phyloP scores from a whole-genome alignment of 2,329 filamentous ascomycete species.

The Aspergillaceae sp. region DNA sequence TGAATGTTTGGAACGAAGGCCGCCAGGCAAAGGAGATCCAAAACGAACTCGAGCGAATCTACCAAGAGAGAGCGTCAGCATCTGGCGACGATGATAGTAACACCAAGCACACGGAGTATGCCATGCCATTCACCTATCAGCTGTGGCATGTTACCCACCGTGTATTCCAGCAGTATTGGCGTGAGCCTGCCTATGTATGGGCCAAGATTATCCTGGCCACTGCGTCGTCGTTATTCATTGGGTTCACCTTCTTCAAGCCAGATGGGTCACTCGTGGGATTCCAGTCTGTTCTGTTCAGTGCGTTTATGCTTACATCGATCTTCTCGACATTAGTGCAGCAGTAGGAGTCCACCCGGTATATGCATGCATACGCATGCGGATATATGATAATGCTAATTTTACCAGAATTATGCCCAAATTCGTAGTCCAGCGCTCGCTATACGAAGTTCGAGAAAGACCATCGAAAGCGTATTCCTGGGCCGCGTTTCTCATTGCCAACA shows the following conservation, averaged over 20 bases:
- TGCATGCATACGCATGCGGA: too few relatives aligned
- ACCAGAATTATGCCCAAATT: conserved; percentile 64
- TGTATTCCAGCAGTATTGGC: conserved; percentile 85
- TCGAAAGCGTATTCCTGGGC: conserved; percentile 81
- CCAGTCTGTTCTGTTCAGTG: conserved; percentile 77
- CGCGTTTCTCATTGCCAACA: conserved; percentile 73
- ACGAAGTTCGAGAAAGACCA: conserved; percentile 76
- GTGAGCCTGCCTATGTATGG: conserved; percentile 77
- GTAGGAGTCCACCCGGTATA: conserved; percentile 39
- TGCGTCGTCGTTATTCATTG: conserved; percentile 60
- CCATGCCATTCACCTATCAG: conserved; percentile 61
- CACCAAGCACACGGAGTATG: conserved; percentile 60
- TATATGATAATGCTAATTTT: background rate
- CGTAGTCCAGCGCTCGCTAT: conserved; percentile 69
- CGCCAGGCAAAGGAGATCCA: conserved; percentile 48
- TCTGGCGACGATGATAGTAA: conserved; percentile 36
- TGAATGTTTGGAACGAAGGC: conserved; percentile 51
- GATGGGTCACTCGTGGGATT: conserved; percentile 66
- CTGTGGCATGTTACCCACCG: conserved; percentile 59
- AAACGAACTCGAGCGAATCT: conserved; percentile 50
- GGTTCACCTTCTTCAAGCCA: conserved; percentile 69
- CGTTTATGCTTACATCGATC: conserved; percentile 63
- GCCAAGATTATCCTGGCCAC: conserved; percentile 66
- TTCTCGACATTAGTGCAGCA: conserved; percentile 49
- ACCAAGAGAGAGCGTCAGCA: conserved; percentile 37